Conservation (phyloP, 805 yeast genomes). For the Torulaspora indica region DNA sequence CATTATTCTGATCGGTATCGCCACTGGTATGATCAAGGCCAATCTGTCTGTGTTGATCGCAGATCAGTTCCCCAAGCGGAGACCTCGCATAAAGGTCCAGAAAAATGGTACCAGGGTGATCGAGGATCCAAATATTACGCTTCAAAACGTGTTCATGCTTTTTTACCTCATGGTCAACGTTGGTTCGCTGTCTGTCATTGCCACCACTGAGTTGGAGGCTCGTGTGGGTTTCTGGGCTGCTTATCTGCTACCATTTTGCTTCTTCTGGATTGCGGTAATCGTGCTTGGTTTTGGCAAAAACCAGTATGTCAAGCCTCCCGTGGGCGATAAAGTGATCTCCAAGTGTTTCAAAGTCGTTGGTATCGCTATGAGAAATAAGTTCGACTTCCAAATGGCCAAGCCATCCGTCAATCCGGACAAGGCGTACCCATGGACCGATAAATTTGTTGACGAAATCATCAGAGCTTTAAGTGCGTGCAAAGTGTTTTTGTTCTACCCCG, state of each 20-base stretch:
- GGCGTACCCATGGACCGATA: conserved; percentile 56
- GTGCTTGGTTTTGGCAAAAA: conserved; percentile 52
- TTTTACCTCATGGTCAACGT: conserved; percentile 73
- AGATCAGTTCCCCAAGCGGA: conserved; percentile 61
- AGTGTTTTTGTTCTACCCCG: conserved; percentile 64
- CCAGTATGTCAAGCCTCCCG: conserved; percentile 53
- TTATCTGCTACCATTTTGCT: conserved; percentile 63
- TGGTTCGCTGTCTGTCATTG: conserved; percentile 70
- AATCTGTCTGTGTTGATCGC: conserved; percentile 68
- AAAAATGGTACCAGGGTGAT: conserved; percentile 64
- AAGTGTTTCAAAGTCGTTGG: conserved; percentile 45
- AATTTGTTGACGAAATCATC: conserved; percentile 67
- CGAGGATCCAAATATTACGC: conserved; percentile 62
- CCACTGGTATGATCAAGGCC: conserved; percentile 78
- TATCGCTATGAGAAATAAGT: conserved; percentile 44
- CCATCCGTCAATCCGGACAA: conserved; percentile 50
- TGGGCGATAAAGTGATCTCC: conserved; percentile 56
- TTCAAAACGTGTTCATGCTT: conserved; percentile 69
- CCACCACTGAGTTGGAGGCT: conserved; percentile 67
- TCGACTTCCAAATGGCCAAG: conserved; percentile 51
- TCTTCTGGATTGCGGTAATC: conserved; percentile 56
- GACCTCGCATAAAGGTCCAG: conserved; percentile 53
- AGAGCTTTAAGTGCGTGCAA: conserved; percentile 67
- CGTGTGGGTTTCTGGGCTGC: conserved; percentile 72
- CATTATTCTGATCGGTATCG: conserved; percentile 56